Evolutionary conservation across 1,284 basidiomycete species (phyloP).

Genomic region (Sphaerobolus stellatus): DNA sequence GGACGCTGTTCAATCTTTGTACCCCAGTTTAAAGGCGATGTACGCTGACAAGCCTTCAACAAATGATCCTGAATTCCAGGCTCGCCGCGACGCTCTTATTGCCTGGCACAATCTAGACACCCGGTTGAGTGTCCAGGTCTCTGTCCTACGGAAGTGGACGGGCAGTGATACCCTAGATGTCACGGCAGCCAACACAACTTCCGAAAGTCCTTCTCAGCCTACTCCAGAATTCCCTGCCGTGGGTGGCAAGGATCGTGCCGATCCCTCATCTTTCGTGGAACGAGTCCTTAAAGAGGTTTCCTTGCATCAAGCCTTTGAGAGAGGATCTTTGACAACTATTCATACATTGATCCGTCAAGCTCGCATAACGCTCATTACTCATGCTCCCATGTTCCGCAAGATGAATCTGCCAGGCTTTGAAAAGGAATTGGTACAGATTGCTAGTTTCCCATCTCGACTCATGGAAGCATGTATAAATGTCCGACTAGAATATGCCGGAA

Average conservation of each 20-base stretch:
- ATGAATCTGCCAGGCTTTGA: conserved; percentile 95
- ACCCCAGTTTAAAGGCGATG: conserved; percentile 82
- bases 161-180: conserved; percentile 89
- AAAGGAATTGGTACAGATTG: conserved; percentile 88
- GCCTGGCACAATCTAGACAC: conserved; percentile 87
- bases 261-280: conserved; percentile 85
- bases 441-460: conserved; percentile 93
- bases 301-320: conserved; percentile 92
- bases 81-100: conserved; percentile 81
- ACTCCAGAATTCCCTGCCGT: conserved; percentile 1
- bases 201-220: conserved; percentile 39
- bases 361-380: conserved; percentile 84
- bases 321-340: conserved; percentile 86
- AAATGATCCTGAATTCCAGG: conserved; percentile 64
- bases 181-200: conserved; percentile 66
- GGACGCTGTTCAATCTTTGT: conserved; percentile 83
- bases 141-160: conserved; percentile 85
- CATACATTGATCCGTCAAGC: conserved; percentile 85
- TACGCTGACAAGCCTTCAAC: conserved; percentile 75
- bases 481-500: conserved; percentile 87
- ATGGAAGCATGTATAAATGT: conserved; percentile 90
- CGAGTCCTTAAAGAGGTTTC: conserved; percentile 94
- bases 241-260: conserved; percentile 31
- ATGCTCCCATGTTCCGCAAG: conserved; percentile 69
- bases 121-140: conserved; percentile 75